These are phyloP conservation scores for Lojkania enalia DNA, from an alignment of 2,329 filamentous ascomycete species.

Conservation along the genomic window DNA sequence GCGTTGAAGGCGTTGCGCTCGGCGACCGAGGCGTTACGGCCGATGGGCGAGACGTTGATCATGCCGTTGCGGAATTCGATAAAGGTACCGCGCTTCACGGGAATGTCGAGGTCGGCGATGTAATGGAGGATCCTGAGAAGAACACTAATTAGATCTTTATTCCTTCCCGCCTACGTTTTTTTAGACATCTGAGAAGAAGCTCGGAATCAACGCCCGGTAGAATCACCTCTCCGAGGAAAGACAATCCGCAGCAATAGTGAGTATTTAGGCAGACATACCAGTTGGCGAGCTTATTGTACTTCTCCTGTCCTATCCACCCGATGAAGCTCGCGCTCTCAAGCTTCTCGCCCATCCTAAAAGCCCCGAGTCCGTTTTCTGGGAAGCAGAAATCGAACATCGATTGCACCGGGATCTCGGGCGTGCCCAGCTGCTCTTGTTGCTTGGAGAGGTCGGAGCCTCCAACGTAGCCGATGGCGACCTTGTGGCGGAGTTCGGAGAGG, in stretches of 20 bases:
- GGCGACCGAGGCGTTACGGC: slow-evolving; percentile 78
- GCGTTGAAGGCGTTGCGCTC: slow-evolving; percentile 83
- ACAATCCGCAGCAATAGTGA: not conserved
- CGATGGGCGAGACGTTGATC: slow-evolving; percentile 83
- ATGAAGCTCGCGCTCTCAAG: slow-evolving; percentile 87
- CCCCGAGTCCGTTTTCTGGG: slow-evolving; percentile 92
- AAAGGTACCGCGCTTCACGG: slow-evolving; percentile 81
- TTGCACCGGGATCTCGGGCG: slow-evolving; percentile 66
- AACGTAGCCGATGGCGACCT: slow-evolving; percentile 87
- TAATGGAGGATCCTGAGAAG: slow-evolving; percentile 68
- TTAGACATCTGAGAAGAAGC: too few relatives aligned
- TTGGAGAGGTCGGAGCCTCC: slow-evolving; percentile 90
- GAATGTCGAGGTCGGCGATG: slow-evolving; percentile 80
- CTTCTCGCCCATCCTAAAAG: slow-evolving; percentile 77
- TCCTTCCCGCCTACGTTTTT: too few relatives aligned
- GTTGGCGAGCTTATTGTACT: slow-evolving; percentile 76
- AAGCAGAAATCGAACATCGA: slow-evolving; percentile 97
- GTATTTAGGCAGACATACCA: slow-evolving; percentile 49
- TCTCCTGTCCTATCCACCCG: slow-evolving; percentile 82
- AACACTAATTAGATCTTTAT: too few relatives aligned
- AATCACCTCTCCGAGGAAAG: too few relatives aligned
- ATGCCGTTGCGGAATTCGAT: slow-evolving; percentile 90
- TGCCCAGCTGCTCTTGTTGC: slow-evolving; percentile 94
- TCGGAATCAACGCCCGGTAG: too few relatives aligned
- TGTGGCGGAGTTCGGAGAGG: slow-evolving; percentile 78